These are phyloP conservation scores for Globisporangium apiculatum DNA, from an alignment of 352 stramenopile genomes.

Conservation along the genomic window DNA sequence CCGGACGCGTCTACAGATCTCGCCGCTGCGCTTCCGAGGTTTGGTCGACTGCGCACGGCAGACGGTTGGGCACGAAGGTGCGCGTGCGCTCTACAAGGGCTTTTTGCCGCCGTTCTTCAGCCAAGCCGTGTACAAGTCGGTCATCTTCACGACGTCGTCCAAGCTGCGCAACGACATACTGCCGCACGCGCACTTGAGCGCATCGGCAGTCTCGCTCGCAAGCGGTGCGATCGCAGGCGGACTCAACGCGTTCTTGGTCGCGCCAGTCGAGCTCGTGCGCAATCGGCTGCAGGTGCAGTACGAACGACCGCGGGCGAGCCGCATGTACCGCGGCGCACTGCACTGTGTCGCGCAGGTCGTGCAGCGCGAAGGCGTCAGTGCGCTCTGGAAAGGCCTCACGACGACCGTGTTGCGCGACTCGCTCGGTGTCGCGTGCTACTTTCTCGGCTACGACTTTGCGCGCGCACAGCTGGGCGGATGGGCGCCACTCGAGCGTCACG, in stretches of 20 bases:
- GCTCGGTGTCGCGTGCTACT: slow-evolving; percentile 81
- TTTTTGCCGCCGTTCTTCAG: slow-evolving; percentile 84
- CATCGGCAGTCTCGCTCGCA: slow-evolving; percentile 35
- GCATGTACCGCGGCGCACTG: slow-evolving; percentile 42
- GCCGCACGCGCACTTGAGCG: slow-evolving; percentile 21
- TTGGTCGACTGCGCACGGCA: slow-evolving; percentile 54
- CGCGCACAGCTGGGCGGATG: slow-evolving; percentile 26
- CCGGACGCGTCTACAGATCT: slow-evolving; percentile 79
- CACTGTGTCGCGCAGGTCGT: slow-evolving; percentile 59
- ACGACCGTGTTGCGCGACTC: slow-evolving; percentile 79
- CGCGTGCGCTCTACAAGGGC: slow-evolving; percentile 73
- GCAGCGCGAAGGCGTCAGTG: slow-evolving; percentile 39
- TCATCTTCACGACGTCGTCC: slow-evolving; percentile 80
- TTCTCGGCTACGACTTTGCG: slow-evolving; percentile 75
- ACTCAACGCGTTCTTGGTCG: slow-evolving; percentile 66
- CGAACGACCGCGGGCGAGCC: slow-evolving; percentile 32
- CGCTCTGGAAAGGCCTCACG: slow-evolving; percentile 70
- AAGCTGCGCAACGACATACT: slow-evolving; percentile 51
- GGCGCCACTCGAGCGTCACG: slow-evolving; percentile 18
- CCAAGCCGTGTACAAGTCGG: slow-evolving; percentile 84
- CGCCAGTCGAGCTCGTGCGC: slow-evolving; percentile 73
- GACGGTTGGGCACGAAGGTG: slow-evolving; percentile 56
- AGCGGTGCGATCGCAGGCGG: slow-evolving; percentile 59
- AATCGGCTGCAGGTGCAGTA: slow-evolving; percentile 81
- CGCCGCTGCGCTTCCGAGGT: slow-evolving; percentile 44